Conservation (phyloP, 2,329 filamentous ascomycete genomes). For the Tolypocladium inflatum region DNA sequence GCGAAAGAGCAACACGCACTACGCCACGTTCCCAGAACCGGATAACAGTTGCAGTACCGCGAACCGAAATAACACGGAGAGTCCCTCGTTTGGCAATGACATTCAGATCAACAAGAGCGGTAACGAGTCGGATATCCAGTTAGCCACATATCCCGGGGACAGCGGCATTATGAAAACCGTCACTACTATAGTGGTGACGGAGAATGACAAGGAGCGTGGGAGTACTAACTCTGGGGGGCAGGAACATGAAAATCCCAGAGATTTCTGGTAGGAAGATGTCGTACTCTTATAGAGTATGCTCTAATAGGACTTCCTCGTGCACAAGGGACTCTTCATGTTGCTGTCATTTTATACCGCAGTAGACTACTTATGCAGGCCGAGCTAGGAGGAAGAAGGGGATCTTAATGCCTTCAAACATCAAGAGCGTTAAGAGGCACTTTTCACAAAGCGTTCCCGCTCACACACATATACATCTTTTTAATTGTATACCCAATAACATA, state of each 20-base stretch:
- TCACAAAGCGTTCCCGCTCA: no score
- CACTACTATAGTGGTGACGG: background rate
- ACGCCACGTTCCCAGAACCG: background rate
- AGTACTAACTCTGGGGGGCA: background rate
- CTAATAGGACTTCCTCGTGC: no score
- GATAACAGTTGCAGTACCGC: background rate
- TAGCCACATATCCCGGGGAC: background rate
- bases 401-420: no score
- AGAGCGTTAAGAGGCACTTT: no score
- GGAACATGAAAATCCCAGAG: background rate
- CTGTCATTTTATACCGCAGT: no score
- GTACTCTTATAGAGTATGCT: no score
- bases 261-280: background rate
- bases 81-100: conserved; percentile 1
- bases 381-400: no score
- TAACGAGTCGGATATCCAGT: background rate
- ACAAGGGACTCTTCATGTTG: no score
- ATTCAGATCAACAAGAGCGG: conserved; percentile 1
- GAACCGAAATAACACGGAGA: background rate
- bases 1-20: background rate
- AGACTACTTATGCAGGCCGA: no score
- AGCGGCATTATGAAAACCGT: background rate
- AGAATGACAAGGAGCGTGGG: background rate
- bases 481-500: no score
- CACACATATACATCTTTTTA: no score